Evolutionary conservation across 2,329 filamentous ascomycete genomes (phyloP), one percentile per base, ranked within the genome.

Genomic region (Dothidotthia symphoricarpi): DNA sequence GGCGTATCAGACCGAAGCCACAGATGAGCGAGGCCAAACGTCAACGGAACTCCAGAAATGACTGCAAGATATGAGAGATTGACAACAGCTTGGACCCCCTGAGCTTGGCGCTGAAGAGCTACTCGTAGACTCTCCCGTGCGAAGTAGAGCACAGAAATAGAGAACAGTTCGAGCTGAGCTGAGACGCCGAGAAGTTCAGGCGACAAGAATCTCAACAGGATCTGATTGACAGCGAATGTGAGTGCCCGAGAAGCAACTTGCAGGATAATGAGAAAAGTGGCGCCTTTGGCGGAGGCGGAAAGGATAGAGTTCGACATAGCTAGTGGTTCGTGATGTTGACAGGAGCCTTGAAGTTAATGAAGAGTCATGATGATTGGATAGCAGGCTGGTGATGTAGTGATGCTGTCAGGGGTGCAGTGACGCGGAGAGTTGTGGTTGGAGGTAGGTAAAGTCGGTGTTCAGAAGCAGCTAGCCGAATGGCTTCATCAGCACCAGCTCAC

Each of bases 111-210:
- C 68, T 97, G 91, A 24, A 95, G 80, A 16, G 91, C 89, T n/a
- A 95, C 85, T 12, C 93, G 84, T 32, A 97, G 72, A 57, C 86
- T 91, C 69, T 98, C 93, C 26, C 93, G 80, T 0, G 93, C 86
- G 59, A 98, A 97, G 67, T 95, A 96, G 1, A 98, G 76, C n/a
- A 94, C 83, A 0, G 89, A 88, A 29, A 95, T 85, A 43, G 91
- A 90, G 66, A 90, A 96, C 1, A 97, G 81, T 57, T 98, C 93
- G 3, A 98, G 77, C 65, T 96, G 93, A 0, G 90, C 85, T 2
- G 90, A 85, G 4, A 95, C 75, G 5, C 91, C 93, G 1, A 98
- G 78, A 0, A 94, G 76, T 41, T 85, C 79, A 0, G 93, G 90
- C 1, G 89, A 95, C 29, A 97, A 73, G 63, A 86, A 91, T 24